These are phyloP conservation scores for Gnaphalium uliginosum DNA, from an alignment of 129 eudicot genomes.

Conservation along the genomic window DNA sequence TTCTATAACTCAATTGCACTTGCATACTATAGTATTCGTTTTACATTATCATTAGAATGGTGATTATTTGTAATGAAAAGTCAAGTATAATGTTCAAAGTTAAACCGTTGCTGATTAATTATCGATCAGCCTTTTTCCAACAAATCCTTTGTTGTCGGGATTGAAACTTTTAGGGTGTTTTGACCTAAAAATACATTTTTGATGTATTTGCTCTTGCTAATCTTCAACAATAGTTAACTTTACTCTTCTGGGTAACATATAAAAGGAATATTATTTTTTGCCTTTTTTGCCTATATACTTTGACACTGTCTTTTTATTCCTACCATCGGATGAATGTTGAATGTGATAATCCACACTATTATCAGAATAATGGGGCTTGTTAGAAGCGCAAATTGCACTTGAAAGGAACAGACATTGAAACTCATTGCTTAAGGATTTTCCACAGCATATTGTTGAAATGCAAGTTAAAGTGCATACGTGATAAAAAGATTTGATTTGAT, in stretches of 20 bases:
- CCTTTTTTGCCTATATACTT: too few species aligned
- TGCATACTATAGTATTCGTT: neutral
- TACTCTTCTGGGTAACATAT: too few species aligned
- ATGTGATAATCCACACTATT: too few species aligned
- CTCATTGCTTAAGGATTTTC: neutral
- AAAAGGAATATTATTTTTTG: too few species aligned
- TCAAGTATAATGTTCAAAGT: slow-evolving; percentile 7
- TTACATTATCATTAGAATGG: neutral
- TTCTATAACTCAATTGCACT: neutral
- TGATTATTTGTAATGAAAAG: neutral
- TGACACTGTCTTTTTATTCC: too few species aligned
- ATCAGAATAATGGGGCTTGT: too few species aligned
- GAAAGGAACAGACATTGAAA: too few species aligned
- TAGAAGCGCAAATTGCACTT: neutral
- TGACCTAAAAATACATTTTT: neutral
- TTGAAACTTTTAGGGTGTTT: slow-evolving; percentile 8
- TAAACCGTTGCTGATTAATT: neutral
- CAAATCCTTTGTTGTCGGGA: neutral
- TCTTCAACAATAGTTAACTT: neutral
- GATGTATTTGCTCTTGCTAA: neutral
- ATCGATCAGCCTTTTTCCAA: neutral
- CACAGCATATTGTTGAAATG: neutral
- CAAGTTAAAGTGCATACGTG: neutral
- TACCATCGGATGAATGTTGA: too few species aligned
- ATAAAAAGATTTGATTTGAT: neutral